Conservation (phyloP, 2,329 filamentous ascomycete species). For the Penicillium sp. region DNA sequence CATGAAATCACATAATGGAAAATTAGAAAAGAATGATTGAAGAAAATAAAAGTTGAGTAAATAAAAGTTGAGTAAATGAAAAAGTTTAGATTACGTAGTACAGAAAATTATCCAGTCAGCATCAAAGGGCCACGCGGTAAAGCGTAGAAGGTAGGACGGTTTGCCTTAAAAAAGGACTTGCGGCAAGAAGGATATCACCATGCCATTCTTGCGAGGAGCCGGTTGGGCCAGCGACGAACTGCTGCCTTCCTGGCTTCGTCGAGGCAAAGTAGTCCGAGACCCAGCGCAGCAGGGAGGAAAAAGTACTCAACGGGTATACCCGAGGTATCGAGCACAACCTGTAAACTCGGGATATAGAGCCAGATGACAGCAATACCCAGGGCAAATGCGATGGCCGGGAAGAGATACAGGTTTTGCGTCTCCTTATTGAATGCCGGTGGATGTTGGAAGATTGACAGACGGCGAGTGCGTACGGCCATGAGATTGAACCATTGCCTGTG, state of each 20-base stretch:
- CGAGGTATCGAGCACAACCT: conserved; percentile 63
- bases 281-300: conserved; percentile 76
- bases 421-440: conserved; percentile 66
- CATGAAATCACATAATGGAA: too few species aligned
- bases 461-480: conserved; percentile 68
- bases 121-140: background rate
- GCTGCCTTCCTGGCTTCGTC: conserved; percentile 69
- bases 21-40: background rate
- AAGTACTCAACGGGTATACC: conserved; percentile 72
- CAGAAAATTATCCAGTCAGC: background rate
- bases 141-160: background rate
- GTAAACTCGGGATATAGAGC: conserved; percentile 69
- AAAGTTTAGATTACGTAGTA: too few species aligned
- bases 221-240: conserved; percentile 62
- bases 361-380: conserved; percentile 71
- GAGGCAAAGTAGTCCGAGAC: conserved; percentile 63
- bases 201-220: conserved; percentile 62
- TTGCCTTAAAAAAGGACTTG: background rate
- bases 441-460: conserved; percentile 71
- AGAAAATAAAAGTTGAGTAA: background rate
- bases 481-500: conserved; percentile 72
- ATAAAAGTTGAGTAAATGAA: background rate
- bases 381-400: conserved; percentile 71
- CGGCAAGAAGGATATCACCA: conserved; percentile 54
- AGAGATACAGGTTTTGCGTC: conserved; percentile 69